Base-by-base conservation (phyloP, 2,329 filamentous ascomycete genomes). In the Aphanocladium album region DNA sequence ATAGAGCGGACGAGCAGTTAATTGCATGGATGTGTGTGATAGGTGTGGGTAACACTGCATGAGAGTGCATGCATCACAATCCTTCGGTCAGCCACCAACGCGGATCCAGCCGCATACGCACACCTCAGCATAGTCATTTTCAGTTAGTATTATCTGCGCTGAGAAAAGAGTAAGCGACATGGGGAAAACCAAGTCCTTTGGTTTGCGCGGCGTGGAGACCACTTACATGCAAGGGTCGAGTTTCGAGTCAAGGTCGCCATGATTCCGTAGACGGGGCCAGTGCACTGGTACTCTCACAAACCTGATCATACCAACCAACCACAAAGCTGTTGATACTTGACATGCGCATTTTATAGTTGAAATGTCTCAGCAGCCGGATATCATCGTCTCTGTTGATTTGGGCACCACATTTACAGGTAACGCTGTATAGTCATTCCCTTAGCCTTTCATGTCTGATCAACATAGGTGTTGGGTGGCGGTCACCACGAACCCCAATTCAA, bases 361-460 rank as follows among this genome's bases (percentile, higher is more conserved):
- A 21, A 69, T 69, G 66, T 63, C 61, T 16, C 57, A 63, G 12
- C 62, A 65, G 45, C 73, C 76, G 35, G 75, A 77, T 59, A 67
- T 79, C 14, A 67, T 76, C 11, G 73, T 80, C 21, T 74, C 77
- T 12, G 67, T 80, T 17, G 78, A 80, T 61, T 65, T 80, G 17
- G 78, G 77, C 33, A 80, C 76, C 21, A 80, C 78, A 19, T 80
- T 75, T 51, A 80, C 78, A 59, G 77, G 77, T 71, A 69, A 64
- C 60, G 57, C 9, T 21, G 33, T 7, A 12, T 2, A 23, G 19
- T 16, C 7, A 19, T 16, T 7, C 12, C 35, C 17, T 7, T 54
- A 30, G 21, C 33, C 33, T 25, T 46, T 16, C 21, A 55, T 45
- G 17, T 21, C 60, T 62, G 30, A 65, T n/a, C 2, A 3, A 7